Evolutionary conservation across 768 basidiomycete genomes (phyloP).

Genomic region (Pleurotus eryngii): DNA sequence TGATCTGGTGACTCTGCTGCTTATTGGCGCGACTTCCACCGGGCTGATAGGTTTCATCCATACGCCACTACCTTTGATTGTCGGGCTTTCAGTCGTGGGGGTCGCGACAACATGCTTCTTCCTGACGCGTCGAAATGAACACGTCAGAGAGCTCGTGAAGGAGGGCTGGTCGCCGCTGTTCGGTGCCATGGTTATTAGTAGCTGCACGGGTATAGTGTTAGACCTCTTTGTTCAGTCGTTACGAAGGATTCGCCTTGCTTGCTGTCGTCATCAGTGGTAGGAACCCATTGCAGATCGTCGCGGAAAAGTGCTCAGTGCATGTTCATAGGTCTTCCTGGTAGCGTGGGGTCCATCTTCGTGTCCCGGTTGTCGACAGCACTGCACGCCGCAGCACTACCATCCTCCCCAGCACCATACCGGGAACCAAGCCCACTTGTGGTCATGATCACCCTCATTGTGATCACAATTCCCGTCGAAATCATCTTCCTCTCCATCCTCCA

Average conservation of each 20-base stretch:
- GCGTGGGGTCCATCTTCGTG: slow-evolving; percentile 86
- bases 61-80: slow-evolving; percentile 61
- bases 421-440: slow-evolving; percentile 50
- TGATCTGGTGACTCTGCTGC: slow-evolving; percentile 84
- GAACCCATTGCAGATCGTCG: slow-evolving; percentile 16
- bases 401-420: slow-evolving; percentile 12
- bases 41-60: slow-evolving; percentile 64
- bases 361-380: slow-evolving; percentile 88
- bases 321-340: slow-evolving; percentile 74
- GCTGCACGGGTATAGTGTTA: slow-evolving; percentile 86
- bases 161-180: slow-evolving; percentile 92
- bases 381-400: slow-evolving; percentile 54
- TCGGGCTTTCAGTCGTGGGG: slow-evolving; percentile 46
- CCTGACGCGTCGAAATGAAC: slow-evolving; percentile 60
- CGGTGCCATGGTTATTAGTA: slow-evolving; percentile 85
- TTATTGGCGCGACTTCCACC: slow-evolving; percentile 74
- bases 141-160: slow-evolving; percentile 68
- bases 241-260: slow-evolving; percentile 84
- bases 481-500: slow-evolving; percentile 68
- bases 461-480: slow-evolving; percentile 80
- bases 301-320: background rate
- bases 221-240: slow-evolving; percentile 87
- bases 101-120: slow-evolving; percentile 46
- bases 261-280: slow-evolving; percentile 84
- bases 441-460: slow-evolving; percentile 63